Base-by-base conservation (phyloP, 2,329 filamentous ascomycete species). In the Sclerotinia sclerotiorum region DNA sequence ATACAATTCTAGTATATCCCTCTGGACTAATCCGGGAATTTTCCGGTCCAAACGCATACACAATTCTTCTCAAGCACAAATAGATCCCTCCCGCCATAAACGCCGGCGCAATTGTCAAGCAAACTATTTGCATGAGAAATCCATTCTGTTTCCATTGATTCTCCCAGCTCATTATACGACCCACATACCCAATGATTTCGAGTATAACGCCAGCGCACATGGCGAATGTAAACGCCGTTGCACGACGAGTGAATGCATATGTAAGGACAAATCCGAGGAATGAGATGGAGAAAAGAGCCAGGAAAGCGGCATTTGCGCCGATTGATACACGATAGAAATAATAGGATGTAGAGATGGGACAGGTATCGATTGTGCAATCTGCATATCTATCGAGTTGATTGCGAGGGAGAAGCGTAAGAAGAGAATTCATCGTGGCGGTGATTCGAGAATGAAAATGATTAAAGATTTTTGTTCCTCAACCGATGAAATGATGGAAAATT, bases 41-140 rank as follows among this genome's bases (percentile, higher is more conserved):
- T 73, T 83, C 80, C 0, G 79, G 76, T 0, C 83, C 83, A 72
- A 83, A 84, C 0, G 79, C 81, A 60, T 78, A 77, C 15, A 85
- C 83, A 70, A 85, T 83, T 51, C 80, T 78, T 15, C 82, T 76
- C 61, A 90, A 79, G 70, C 85, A 88, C 64, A 91, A 79, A 74
- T 91, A 91, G 52, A 90, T 83, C 1, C 83, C 85, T 0, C 86
- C 88, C 11, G 86, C 84, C 76, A 90, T 81, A 74, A 90, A 90
- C 1, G 87, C 87, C 0, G 89, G 88, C 0, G 81, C 88, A 69
- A 90, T 83, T 4, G 88, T 90, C 68, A 91, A 80, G 71, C 84
- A 86, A 74, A 85, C 82, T 49, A 88, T 84, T 75, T 89, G 86
- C 49, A 87, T 84, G 67, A 84, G 73, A 76, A 85, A 85, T 27